A percentile compares a stretch with the other conserved stretches of the same genome.
Evolutionary conservation across 139 green algal species (phyloP).

Genomic region (Dunaliella primolecta): DNA sequence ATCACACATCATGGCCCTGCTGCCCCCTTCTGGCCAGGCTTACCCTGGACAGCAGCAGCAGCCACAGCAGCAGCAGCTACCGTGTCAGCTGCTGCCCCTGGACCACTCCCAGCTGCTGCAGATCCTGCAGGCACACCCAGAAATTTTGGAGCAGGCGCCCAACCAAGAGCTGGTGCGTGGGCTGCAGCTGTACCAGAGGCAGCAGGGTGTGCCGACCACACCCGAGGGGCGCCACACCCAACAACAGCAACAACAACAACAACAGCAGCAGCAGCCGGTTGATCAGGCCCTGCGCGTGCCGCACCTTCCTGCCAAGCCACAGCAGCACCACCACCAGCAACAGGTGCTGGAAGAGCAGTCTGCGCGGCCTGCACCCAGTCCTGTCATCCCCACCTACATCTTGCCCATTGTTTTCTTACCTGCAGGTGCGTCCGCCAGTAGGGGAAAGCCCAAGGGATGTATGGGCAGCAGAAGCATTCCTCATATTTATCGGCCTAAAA

Average conservation of each 20-base stretch:
- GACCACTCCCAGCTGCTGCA: not conserved
- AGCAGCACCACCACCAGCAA: not conserved
- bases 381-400: not conserved
- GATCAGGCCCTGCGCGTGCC: too few species aligned
- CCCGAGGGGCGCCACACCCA: not conserved
- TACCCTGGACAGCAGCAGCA: not conserved
- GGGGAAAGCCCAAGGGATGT: not conserved
- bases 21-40: too few species aligned
- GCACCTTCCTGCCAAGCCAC: too few species aligned
- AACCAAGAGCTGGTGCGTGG: not conserved
- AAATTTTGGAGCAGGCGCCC: not conserved
- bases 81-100: not conserved
- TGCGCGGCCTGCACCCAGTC: too few species aligned
- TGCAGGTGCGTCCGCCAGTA: not conserved
- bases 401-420: not conserved
- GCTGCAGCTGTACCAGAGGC: not conserved
- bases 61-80: not conserved
- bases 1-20: too few species aligned
- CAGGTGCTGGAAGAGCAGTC: too few species aligned
- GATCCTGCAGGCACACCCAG: not conserved
- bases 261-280: not conserved
- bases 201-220: not conserved
- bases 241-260: not conserved
- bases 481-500: not conserved
- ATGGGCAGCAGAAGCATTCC: not conserved